Evolutionary conservation across 2,329 filamentous ascomycete species (phyloP).

Genomic region (Juglanconis oblonga): DNA sequence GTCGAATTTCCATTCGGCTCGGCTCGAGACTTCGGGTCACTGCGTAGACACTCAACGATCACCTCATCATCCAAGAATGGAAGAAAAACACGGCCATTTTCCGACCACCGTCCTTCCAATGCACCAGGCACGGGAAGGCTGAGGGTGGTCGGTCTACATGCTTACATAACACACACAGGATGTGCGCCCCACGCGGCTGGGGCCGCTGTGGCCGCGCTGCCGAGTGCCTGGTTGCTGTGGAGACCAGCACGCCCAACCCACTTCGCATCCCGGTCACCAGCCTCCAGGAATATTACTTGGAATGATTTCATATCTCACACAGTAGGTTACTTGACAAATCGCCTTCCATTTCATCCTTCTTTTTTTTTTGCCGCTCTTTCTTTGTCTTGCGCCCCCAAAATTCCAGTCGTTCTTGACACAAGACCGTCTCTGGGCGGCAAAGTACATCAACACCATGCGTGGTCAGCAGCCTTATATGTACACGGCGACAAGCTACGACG

Average conservation of each 20-base stretch:
- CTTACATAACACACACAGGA: too few relatives aligned
- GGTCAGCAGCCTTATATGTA: conserved; percentile 67
- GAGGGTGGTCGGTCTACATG: too few relatives aligned
- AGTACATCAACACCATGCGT: conserved; percentile 26
- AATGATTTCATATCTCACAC: too few relatives aligned
- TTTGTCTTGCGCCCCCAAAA: neutral
- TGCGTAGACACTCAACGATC: too few relatives aligned
- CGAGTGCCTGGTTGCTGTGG: neutral
- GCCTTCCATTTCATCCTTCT: neutral
- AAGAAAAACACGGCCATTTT: neutral
- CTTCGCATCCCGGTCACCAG: conserved; percentile 1
- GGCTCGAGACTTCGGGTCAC: neutral
- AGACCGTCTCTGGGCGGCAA: neutral
- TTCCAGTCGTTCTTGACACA: neutral
- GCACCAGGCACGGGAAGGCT: too few relatives aligned
- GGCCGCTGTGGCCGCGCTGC: neutral
- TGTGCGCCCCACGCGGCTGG: too few relatives aligned
- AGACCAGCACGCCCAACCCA: neutral
- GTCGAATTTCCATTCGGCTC: conserved; percentile 2
- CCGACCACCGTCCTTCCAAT: too few relatives aligned
- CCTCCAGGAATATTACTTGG: conserved; percentile 4
- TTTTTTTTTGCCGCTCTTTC: neutral
- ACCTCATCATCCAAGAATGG: too few relatives aligned
- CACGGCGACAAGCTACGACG: conserved; percentile 44
- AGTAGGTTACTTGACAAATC: neutral